These are phyloP conservation scores for Leptomonas pyrrhocoris DNA, from an alignment of 208 protist species.

Conservation along the genomic window DNA sequence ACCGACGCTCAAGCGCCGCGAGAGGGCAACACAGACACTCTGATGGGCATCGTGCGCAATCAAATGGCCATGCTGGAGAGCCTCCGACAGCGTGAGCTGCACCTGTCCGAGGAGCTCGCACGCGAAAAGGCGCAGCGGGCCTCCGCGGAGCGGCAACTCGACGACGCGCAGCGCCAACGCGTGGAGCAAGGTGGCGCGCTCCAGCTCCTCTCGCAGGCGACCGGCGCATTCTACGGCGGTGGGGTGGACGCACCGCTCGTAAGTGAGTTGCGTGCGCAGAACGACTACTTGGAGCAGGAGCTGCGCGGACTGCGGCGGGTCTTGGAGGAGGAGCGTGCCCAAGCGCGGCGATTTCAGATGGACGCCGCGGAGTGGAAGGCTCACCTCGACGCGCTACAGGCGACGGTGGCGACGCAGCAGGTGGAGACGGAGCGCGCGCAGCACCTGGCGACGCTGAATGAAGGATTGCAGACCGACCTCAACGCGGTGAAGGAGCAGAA, in stretches of 20 bases:
- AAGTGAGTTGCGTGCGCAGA: slow-evolving; percentile 69
- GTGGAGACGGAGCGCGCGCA: slow-evolving; percentile 59
- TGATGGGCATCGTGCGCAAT: slow-evolving; percentile 65
- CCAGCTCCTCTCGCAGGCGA: slow-evolving; percentile 46
- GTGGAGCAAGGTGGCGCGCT: slow-evolving; percentile 70
- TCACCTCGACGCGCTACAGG: slow-evolving; percentile 58
- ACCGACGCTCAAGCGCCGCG: slow-evolving; percentile 4
- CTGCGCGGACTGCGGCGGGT: slow-evolving; percentile 48
- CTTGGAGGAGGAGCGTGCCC: slow-evolving; percentile 61
- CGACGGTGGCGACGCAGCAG: slow-evolving; percentile 61
- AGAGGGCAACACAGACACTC: slow-evolving; percentile 32
- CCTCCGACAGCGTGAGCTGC: slow-evolving; percentile 71
- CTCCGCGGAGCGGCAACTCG: slow-evolving; percentile 46
- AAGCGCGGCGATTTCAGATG: slow-evolving; percentile 45
- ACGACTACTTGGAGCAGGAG: slow-evolving; percentile 56
- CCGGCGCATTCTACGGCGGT: slow-evolving; percentile 6
- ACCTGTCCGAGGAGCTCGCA: slow-evolving; percentile 65
- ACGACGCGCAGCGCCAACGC: slow-evolving; percentile 40
- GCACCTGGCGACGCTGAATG: slow-evolving; percentile 66
- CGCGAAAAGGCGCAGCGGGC: slow-evolving; percentile 44
- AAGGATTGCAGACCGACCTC: slow-evolving; percentile 60
- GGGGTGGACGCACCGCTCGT: slow-evolving; percentile 46
- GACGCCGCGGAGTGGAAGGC: slow-evolving; percentile 68
- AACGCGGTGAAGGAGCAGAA: slow-evolving; percentile 79
- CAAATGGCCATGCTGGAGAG: slow-evolving; percentile 82